Evolutionary conservation across 139 green algal species (phyloP).

Genomic region (Picochlorum sp.): DNA sequence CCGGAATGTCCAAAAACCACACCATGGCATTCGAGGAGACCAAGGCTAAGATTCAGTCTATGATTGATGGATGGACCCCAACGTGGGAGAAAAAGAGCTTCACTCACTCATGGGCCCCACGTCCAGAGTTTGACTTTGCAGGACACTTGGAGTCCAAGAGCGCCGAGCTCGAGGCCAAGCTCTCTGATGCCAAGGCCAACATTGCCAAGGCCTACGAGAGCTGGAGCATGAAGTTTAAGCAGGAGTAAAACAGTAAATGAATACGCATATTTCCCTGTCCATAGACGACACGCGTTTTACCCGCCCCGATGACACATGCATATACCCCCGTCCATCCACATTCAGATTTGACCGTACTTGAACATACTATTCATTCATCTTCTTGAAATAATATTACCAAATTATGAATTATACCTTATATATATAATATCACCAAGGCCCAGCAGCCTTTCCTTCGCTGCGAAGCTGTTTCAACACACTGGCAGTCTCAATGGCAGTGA

Average conservation of each 20-base stretch:
- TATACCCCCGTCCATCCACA: too few species aligned
- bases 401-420: neutral
- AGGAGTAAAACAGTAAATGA: too few species aligned
- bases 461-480: constrained; percentile 55
- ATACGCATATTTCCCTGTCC: too few species aligned
- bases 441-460: constrained; percentile 40
- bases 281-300: too few species aligned
- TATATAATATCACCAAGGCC: constrained; percentile 17
- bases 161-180: too few species aligned
- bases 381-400: neutral
- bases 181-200: too few species aligned
- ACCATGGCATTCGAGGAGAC: neutral
- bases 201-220: neutral
- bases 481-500: constrained; percentile 82
- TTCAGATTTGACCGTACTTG: too few species aligned
- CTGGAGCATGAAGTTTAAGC: too few species aligned
- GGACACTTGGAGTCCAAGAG: neutral
- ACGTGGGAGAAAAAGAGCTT: neutral
- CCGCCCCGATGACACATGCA: too few species aligned
- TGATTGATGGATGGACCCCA: neutral
- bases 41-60: neutral
- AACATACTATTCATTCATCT: too few species aligned
- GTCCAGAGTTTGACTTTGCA: neutral
- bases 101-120: neutral
- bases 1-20: neutral